Conservation (phyloP, 176 grass and related monocot genomes). For the Carex cristatella region DNA sequence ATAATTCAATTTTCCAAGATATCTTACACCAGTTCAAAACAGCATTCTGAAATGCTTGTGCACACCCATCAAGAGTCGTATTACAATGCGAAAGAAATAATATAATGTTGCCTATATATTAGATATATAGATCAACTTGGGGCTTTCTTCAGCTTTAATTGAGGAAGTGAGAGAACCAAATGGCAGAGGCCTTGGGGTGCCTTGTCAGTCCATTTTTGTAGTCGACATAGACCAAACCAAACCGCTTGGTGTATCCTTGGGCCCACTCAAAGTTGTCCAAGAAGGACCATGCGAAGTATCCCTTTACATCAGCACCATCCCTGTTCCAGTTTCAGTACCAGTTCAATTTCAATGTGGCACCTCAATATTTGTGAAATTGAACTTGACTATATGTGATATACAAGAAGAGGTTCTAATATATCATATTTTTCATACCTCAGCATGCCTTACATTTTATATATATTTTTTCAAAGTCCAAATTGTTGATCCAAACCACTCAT, state of each 20-base stretch:
- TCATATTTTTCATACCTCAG: no score
- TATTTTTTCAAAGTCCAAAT: no score
- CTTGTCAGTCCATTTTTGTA: slow-evolving; percentile 63
- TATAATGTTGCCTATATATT: neutral
- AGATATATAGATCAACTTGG: no score
- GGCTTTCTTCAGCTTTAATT: slow-evolving; percentile 30
- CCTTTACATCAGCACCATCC: slow-evolving; percentile 60
- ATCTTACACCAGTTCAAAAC: neutral
- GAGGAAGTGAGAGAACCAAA: slow-evolving; percentile 65
- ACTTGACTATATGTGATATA: neutral
- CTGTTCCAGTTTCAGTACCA: slow-evolving; percentile 38
- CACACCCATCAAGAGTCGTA: neutral
- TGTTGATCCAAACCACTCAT: no score
- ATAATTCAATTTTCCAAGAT: no score
- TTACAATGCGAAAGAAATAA: neutral
- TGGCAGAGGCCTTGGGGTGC: slow-evolving; percentile 54
- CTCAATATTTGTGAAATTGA: neutral
- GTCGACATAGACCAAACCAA: slow-evolving; percentile 70
- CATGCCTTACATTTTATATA: no score
- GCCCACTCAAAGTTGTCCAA: slow-evolving; percentile 76
- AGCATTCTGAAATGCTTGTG: neutral
- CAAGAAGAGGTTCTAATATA: neutral
- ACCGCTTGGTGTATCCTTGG: slow-evolving; percentile 72
- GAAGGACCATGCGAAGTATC: slow-evolving; percentile 73
- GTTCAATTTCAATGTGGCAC: neutral